Base-by-base conservation (phyloP, 2,329 filamentous ascomycete genomes). In the Aspergillus glaucus region DNA sequence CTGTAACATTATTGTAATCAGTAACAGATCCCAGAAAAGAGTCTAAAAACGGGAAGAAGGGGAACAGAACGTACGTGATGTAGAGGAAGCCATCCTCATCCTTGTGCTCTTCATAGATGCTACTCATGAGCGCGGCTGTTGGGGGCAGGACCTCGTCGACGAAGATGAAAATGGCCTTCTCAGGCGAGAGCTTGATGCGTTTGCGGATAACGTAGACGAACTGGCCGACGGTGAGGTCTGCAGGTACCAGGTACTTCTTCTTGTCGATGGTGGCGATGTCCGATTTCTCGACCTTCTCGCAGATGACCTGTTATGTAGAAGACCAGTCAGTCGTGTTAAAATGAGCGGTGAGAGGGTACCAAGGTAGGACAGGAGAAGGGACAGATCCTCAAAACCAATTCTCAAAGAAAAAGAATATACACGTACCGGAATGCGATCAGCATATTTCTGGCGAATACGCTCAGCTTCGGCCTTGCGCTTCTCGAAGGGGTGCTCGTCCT, bases 91-190 rank as follows among this genome's bases (percentile, higher is more conserved):
- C 90, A 64, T 84, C 81, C 70, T 85, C 82, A 63, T 84, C 81
- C 79, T 98, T 97, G 83, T 98, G 93, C 75, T 97, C 92, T 74
- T 98, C 93, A 72, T 98, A 98, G 76, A 98, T 97, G 73, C 88
- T 94, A 79, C 90, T 95, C 93, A 98, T 98, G 47, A 98, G 83
- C 51, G 93, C 93, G 51, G 93, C 93, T 7, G 93, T 97, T 2
- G 93, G 93, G 45, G 93, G 93, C 49, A 98, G 81, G 45, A 96
- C 92, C 76, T 97, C 93, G 71, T 97, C 92, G 67, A 98, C 93
- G 76, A 97, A 98, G 81, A 98, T 97, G 81, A 98, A 98, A 78
- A 98, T 98, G 70, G 93, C 93, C 82, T 98, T 98, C 79, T 98
- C 93, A 28, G 93, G 93, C 48, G 90, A 95, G 61, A 98, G 82